Percentiles rank a stretch among this genome's conserved stretches.
Evolutionary conservation across 768 basidiomycete genomes (phyloP).

Genomic region (Galerina sulciceps): DNA sequence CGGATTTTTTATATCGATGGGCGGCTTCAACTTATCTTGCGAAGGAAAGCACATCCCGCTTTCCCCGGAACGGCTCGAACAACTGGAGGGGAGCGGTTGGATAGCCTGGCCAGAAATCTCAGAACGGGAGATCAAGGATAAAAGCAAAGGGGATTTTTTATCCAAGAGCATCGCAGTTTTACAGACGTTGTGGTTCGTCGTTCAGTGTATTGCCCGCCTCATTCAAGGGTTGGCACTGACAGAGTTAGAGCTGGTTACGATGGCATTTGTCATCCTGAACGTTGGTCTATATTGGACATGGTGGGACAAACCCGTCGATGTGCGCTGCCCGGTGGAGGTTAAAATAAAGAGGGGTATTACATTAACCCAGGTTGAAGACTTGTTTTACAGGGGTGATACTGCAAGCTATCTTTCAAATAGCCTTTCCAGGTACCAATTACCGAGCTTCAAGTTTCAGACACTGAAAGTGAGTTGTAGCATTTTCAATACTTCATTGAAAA

Average conservation of each 20-base stretch:
- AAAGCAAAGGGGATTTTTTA: slow-evolving; percentile 30
- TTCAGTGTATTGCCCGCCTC: slow-evolving; percentile 26
- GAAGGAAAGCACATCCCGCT: not conserved
- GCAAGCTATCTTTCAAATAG: no score
- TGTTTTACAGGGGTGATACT: no score
- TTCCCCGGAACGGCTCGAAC: not conserved
- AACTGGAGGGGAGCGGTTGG: not conserved
- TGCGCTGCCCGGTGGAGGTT: no score
- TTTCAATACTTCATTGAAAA: no score
- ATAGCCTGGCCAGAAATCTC: not conserved
- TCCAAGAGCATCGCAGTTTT: slow-evolving; percentile 31
- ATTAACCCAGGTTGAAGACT: no score
- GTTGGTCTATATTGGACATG: slow-evolving; percentile 31
- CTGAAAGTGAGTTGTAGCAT: no score
- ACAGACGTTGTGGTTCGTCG: slow-evolving; percentile 35
- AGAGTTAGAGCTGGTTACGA: slow-evolving; percentile 36
- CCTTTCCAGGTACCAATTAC: no score
- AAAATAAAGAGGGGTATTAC: no score
- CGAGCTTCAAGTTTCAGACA: no score
- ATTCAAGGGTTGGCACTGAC: slow-evolving; percentile 27
- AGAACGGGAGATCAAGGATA: not conserved
- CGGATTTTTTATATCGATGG: slow-evolving; percentile 3
- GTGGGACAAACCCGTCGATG: slow-evolving; percentile 40
- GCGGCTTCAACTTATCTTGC: not conserved
- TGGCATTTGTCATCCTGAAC: slow-evolving; percentile 32